Evolutionary conservation across 1,139 yeast species (phyloP).

Genomic region (Yamadazyma blattariae): DNA sequence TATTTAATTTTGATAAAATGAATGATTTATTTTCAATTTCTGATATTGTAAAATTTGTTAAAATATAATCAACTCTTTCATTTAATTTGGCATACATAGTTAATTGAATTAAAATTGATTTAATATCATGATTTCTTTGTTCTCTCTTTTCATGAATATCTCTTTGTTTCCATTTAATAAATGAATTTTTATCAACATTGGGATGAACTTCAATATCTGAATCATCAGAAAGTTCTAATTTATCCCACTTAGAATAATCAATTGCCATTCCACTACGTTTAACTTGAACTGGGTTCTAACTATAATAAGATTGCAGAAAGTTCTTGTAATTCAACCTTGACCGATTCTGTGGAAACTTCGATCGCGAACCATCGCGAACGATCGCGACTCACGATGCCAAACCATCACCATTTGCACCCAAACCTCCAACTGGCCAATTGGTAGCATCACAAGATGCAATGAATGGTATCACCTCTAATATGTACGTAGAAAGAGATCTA

Average conservation of each 20-base stretch:
- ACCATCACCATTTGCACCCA: no score
- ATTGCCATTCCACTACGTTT: no score
- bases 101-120: slow-evolving; percentile 67
- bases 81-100: slow-evolving; percentile 77
- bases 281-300: not conserved
- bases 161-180: slow-evolving; percentile 95
- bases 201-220: slow-evolving; percentile 98
- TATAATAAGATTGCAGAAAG: no score
- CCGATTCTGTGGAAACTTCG: slow-evolving; percentile 2
- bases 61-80: slow-evolving; percentile 63
- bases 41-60: slow-evolving; percentile 34
- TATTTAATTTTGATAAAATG: slow-evolving; percentile 43
- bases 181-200: slow-evolving; percentile 90
- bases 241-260: slow-evolving; percentile 98
- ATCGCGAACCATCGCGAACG: no score
- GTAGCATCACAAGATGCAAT: no score
- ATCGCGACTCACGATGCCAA: no score
- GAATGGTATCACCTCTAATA: no score
- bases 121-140: slow-evolving; percentile 74
- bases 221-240: slow-evolving; percentile 91
- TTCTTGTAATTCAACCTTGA: no score
- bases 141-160: slow-evolving; percentile 93
- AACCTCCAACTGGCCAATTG: no score
- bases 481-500: no score
- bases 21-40: slow-evolving; percentile 38